A percentile compares a stretch with the other conserved stretches of the same genome.
phyloP scores from a whole-genome alignment of 2,329 filamentous ascomycete species.

The Claviceps capensis region DNA sequence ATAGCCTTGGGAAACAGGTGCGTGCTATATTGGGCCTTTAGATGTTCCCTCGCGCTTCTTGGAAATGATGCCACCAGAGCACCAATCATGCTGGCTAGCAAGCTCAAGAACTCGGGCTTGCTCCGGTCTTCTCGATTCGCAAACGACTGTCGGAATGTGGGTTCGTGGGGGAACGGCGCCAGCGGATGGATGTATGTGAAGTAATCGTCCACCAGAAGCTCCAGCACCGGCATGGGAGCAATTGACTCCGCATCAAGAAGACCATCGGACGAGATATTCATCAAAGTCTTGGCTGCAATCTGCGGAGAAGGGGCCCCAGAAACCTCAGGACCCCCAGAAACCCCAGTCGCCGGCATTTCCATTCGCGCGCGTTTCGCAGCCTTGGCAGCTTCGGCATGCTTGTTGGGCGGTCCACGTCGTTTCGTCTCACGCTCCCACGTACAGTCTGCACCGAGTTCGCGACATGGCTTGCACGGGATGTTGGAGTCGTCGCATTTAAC shows the following conservation, averaged over 20 bases:
- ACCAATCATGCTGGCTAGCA: constrained; percentile 63
- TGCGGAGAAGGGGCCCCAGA: constrained; percentile 28
- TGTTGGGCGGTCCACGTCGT: constrained; percentile 44
- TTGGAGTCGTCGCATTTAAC: constrained; percentile 46
- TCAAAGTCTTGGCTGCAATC: constrained; percentile 33
- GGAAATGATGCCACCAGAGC: constrained; percentile 64
- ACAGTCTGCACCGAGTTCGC: constrained; percentile 43
- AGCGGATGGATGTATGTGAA: constrained; percentile 72
- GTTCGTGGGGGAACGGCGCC: constrained; percentile 65
- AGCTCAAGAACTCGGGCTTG: constrained; percentile 52
- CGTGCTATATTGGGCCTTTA: constrained; percentile 51
- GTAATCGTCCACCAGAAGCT: constrained; percentile 65
- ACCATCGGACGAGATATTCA: constrained; percentile 28
- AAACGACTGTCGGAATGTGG: constrained; percentile 59
- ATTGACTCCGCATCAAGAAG: constrained; percentile 54
- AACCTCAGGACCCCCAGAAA: constrained; percentile 6
- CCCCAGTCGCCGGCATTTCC: constrained; percentile 15
- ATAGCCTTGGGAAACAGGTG: constrained; percentile 55
- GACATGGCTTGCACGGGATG: constrained; percentile 43
- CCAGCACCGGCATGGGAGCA: constrained; percentile 52
- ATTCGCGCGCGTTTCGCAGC: constrained; percentile 34
- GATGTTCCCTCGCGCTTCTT: constrained; percentile 52
- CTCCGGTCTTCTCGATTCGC: constrained; percentile 51
- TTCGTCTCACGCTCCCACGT: constrained; percentile 44
- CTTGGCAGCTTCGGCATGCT: constrained; percentile 41